phyloP scores from a whole-genome alignment of 352 stramenopile species.

The Phytophthora foliorum region DNA sequence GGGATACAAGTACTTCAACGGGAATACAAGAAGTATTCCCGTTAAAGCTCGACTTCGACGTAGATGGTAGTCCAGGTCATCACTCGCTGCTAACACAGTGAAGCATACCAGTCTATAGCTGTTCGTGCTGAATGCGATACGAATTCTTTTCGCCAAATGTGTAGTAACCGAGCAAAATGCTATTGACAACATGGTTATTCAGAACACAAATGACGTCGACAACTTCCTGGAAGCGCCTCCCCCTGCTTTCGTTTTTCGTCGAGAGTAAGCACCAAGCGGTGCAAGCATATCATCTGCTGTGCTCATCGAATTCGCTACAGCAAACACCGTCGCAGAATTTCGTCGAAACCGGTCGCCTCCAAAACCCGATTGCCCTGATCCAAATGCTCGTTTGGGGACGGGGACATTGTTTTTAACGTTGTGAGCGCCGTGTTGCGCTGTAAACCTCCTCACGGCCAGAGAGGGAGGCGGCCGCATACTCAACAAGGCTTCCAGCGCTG shows the following conservation, averaged over 20 bases:
- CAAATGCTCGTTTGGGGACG: slow-evolving; percentile 34
- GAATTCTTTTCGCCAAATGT: background rate
- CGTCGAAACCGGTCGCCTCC: slow-evolving; percentile 17
- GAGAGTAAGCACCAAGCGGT: slow-evolving; percentile 17
- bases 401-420: slow-evolving; percentile 9
- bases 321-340: slow-evolving; percentile 39
- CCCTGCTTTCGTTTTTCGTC: slow-evolving; percentile 35
- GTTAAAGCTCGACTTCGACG: no score
- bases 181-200: slow-evolving; percentile 11
- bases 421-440: slow-evolving; percentile 20
- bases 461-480: slow-evolving; percentile 44
- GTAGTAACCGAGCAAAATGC: background rate
- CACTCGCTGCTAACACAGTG: no score
- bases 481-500: slow-evolving; percentile 41
- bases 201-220: slow-evolving; percentile 62
- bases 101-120: no score
- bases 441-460: slow-evolving; percentile 23
- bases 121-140: no score
- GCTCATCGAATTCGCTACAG: slow-evolving; percentile 34
- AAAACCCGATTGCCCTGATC: slow-evolving; percentile 3
- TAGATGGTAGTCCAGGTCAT: no score
- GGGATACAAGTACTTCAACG: no score
- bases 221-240: slow-evolving; percentile 33
- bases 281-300: slow-evolving; percentile 24
- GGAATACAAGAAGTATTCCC: no score